Percentiles rank a stretch among this genome's conserved stretches.
phyloP scores from a whole-genome alignment of 139 green algal genomes.

The Trebouxia sp. region DNA sequence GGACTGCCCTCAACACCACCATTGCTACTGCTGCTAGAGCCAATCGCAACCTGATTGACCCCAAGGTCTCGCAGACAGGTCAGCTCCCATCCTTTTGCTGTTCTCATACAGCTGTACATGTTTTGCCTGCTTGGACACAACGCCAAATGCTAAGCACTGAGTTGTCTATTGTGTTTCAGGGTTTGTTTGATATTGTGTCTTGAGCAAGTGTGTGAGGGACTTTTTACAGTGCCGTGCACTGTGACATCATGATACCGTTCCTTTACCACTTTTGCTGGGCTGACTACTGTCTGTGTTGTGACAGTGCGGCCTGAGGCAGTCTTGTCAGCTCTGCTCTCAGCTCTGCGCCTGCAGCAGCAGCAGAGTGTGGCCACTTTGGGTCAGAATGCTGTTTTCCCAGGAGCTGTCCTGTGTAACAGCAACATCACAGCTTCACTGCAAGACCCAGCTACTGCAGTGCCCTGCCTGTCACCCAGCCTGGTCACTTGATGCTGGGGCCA shows the following conservation, averaged over 20 bases:
- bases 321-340: not conserved
- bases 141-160: not conserved
- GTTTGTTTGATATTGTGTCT: no score
- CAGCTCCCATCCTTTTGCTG: not conserved
- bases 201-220: no score
- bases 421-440: not conserved
- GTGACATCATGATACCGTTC: no score
- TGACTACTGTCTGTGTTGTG: no score
- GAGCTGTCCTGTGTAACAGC: not conserved
- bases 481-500: no score
- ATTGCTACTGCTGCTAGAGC: not conserved
- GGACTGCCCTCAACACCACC: slow-evolving; percentile 13
- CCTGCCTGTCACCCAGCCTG: not conserved
- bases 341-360: not conserved
- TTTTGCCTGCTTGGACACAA: not conserved
- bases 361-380: not conserved
- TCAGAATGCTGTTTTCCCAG: not conserved
- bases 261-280: no score
- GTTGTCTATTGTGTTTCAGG: no score
- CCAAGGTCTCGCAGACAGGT: slow-evolving; percentile 2
- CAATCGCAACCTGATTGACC: not conserved
- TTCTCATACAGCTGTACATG: not conserved
- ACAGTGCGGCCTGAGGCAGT: not conserved
- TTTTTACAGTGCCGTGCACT: no score
- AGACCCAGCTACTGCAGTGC: no score